These are phyloP conservation scores for Phylloporus arenicola DNA, from an alignment of 768 basidiomycete genomes.

Conservation along the genomic window DNA sequence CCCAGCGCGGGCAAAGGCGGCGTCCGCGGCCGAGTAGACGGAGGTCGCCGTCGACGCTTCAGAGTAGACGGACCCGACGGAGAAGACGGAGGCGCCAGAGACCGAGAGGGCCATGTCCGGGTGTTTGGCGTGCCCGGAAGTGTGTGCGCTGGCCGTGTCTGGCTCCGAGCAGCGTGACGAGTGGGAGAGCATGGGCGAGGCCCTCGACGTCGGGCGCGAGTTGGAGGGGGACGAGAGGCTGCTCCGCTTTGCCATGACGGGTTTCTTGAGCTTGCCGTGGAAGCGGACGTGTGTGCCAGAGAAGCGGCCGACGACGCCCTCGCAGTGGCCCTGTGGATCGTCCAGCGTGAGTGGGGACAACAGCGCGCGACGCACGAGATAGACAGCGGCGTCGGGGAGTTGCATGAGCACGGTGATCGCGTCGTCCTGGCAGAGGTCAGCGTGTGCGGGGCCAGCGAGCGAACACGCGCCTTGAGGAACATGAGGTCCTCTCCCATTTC, in stretches of 20 bases:
- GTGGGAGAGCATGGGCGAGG: constrained; percentile 16
- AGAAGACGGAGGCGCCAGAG: constrained; percentile 26
- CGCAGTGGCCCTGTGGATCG: constrained; percentile 68
- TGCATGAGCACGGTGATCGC: constrained; percentile 77
- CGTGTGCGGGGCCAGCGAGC: neutral
- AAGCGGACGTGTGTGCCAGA: constrained; percentile 58
- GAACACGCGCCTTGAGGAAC: constrained; percentile 77
- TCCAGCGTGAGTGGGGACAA: neutral
- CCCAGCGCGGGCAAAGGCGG: constrained; percentile 2
- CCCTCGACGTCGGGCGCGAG: constrained; percentile 16
- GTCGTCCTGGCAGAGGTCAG: constrained; percentile 52
- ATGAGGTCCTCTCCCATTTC: constrained; percentile 67
- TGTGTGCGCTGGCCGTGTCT: constrained; percentile 4
- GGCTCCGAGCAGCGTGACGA: constrained; percentile 12
- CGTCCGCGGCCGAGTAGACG: constrained; percentile 10
- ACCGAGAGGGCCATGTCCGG: constrained; percentile 19
- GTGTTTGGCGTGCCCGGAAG: constrained; percentile 16
- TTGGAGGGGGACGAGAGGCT: constrained; percentile 17
- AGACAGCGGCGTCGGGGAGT: constrained; percentile 49
- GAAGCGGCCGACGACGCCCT: constrained; percentile 81
- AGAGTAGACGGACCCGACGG: constrained; percentile 23
- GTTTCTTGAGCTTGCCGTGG: constrained; percentile 70
- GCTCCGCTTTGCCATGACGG: constrained; percentile 66
- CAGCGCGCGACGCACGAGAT: constrained; percentile 47
- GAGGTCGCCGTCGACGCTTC: constrained; percentile 27